Evolutionary conservation across 2,329 filamentous ascomycete species (phyloP).

Genomic region (Aspergillus sp.): DNA sequence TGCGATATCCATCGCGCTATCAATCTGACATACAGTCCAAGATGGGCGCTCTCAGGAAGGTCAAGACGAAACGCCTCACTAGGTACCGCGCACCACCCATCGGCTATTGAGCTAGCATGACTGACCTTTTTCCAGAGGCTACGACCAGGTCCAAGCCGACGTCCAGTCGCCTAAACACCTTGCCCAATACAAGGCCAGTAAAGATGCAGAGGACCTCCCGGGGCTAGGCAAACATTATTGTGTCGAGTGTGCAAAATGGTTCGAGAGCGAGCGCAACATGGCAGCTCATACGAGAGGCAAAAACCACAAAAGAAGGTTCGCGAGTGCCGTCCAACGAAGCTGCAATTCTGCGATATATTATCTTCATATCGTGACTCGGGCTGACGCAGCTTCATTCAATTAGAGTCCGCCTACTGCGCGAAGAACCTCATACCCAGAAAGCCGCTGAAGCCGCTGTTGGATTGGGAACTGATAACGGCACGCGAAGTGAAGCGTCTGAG

Average conservation of each 20-base stretch:
- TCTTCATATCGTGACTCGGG: neutral
- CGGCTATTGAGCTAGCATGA: no score
- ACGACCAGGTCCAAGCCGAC: slow-evolving; percentile 87
- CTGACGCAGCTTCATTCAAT: slow-evolving; percentile 6
- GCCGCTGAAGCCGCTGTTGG: slow-evolving; percentile 74
- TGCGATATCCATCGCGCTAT: slow-evolving; percentile 7
- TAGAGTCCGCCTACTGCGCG: slow-evolving; percentile 71
- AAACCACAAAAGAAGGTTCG: slow-evolving; percentile 80
- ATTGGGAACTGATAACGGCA: slow-evolving; percentile 59
- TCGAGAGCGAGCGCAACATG: slow-evolving; percentile 72
- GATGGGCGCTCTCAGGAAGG: slow-evolving; percentile 60
- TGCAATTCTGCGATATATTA: neutral
- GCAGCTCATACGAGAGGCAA: slow-evolving; percentile 72
- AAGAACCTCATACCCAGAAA: slow-evolving; percentile 78
- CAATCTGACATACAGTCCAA: slow-evolving; percentile 17
- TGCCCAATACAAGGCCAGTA: slow-evolving; percentile 64
- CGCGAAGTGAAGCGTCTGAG: slow-evolving; percentile 25
- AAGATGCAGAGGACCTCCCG: slow-evolving; percentile 77
- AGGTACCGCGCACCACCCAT: no score
- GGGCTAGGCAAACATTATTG: slow-evolving; percentile 82
- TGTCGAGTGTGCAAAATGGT: slow-evolving; percentile 91
- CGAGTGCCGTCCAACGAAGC: no score
- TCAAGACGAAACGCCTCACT: slow-evolving; percentile 64
- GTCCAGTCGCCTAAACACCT: slow-evolving; percentile 71
- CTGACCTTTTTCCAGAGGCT: slow-evolving; percentile 53